Percentiles rank a stretch among this genome's conserved stretches.
Evolutionary conservation across 805 yeast species (phyloP).

Genomic region (Kockiozyma suomiensis): DNA sequence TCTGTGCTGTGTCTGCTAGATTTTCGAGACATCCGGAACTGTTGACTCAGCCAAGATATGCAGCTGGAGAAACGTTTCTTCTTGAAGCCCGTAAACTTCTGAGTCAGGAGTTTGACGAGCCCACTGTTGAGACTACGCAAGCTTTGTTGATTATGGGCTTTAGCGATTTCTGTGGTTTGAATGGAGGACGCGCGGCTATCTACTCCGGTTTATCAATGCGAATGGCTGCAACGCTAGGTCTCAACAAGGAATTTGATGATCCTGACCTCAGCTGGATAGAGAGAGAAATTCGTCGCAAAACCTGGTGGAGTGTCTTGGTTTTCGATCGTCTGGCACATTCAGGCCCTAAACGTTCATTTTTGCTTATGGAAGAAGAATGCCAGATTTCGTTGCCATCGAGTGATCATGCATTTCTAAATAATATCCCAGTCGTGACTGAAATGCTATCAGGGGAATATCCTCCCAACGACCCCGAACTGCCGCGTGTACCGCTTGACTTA

Average conservation of each 20-base stretch:
- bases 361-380: conserved; percentile 37
- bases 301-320: conserved; percentile 44
- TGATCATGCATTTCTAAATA: conserved; percentile 37
- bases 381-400: conserved; percentile 40
- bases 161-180: conserved; percentile 42
- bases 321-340: conserved; percentile 44
- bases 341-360: conserved; percentile 40
- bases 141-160: conserved; percentile 42
- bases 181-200: conserved; percentile 44
- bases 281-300: conserved; percentile 42
- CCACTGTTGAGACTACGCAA: conserved; percentile 43
- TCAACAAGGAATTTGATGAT: conserved; percentile 39
- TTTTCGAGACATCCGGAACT: conserved; percentile 43
- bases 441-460: conserved; percentile 36
- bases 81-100: conserved; percentile 35
- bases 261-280: conserved; percentile 41
- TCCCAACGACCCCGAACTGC: conserved; percentile 32
- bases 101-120: conserved; percentile 40
- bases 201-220: conserved; percentile 44
- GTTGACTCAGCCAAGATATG: conserved; percentile 35
- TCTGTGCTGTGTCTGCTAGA: conserved; percentile 44
- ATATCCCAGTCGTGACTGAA: conserved; percentile 38
- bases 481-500: conserved; percentile 36
- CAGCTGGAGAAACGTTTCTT: conserved; percentile 37
- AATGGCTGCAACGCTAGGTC: conserved; percentile 42